Percentiles rank a stretch among this genome's conserved stretches.
Evolutionary conservation across 1,284 basidiomycete genomes (phyloP).

Genomic region (Uromyces viciae-fabae): DNA sequence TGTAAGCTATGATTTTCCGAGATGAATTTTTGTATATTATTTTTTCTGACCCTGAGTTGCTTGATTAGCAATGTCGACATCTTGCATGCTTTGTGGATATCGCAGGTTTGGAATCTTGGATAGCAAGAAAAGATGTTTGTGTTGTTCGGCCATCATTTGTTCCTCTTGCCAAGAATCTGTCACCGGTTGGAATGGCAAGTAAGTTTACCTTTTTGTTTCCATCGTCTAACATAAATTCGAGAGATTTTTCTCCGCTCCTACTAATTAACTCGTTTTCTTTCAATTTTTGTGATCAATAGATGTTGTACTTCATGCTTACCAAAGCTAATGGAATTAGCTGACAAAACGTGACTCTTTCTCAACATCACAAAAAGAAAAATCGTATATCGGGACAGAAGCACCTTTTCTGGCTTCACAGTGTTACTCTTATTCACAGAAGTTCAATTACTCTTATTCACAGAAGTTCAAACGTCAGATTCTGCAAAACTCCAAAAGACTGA

Average conservation of each 20-base stretch:
- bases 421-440: too few relatives aligned
- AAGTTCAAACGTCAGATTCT: too few relatives aligned
- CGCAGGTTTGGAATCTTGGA: slow-evolving; percentile 40
- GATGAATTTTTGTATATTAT: neutral
- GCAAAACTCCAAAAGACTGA: too few relatives aligned
- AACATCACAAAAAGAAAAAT: too few relatives aligned
- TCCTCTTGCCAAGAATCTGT: slow-evolving; percentile 36
- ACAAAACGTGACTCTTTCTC: neutral
- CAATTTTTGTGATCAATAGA: neutral
- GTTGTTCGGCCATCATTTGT: slow-evolving; percentile 41
- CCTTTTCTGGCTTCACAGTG: too few relatives aligned
- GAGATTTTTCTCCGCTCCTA: too few relatives aligned
- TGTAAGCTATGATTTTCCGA: neutral
- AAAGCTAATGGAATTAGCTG: slow-evolving; percentile 14
- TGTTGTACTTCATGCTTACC: slow-evolving; percentile 31
- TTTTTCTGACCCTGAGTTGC: neutral
- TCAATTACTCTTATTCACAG: too few relatives aligned
- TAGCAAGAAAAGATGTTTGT: slow-evolving; percentile 17
- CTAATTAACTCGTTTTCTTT: neutral
- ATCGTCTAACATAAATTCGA: neutral
- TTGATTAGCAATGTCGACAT: slow-evolving; percentile 25
- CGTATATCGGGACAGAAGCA: too few relatives aligned
- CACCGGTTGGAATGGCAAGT: slow-evolving; percentile 22
- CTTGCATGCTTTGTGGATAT: slow-evolving; percentile 38
- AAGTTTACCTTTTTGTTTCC: neutral